phyloP scores from a whole-genome alignment of 1,284 basidiomycete species.

The Rhizoctonia solani region DNA sequence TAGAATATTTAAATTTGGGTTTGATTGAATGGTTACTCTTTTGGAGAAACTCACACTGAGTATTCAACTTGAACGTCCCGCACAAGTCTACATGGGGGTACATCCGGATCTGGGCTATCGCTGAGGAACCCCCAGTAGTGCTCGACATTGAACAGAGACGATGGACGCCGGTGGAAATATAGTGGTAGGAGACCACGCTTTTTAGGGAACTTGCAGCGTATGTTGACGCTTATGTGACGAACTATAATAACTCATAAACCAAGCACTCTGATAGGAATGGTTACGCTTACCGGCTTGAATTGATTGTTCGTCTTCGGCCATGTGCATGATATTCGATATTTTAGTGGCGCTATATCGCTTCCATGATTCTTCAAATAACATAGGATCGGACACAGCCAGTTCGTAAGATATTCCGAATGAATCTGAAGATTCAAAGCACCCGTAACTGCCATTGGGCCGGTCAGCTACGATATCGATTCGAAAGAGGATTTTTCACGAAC shows the following conservation, averaged over 20 bases:
- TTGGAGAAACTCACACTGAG: constrained; percentile 7
- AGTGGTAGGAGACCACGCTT: background rate
- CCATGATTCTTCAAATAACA: constrained; percentile 10
- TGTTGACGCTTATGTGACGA: constrained; percentile 6
- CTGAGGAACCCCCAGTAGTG: constrained; percentile 27
- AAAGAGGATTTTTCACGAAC: background rate
- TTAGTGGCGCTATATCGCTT: background rate
- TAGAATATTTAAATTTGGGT: background rate
- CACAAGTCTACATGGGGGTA: background rate
- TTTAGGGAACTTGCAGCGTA: background rate
- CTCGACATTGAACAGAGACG: constrained; percentile 20
- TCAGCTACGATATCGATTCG: background rate
- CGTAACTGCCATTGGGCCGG: background rate
- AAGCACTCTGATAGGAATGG: background rate
- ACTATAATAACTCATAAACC: constrained; percentile 4
- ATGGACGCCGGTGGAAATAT: constrained; percentile 23
- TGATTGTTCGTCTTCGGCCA: constrained; percentile 8
- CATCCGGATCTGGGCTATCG: constrained; percentile 7
- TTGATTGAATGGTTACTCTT: background rate
- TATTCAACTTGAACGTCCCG: background rate
- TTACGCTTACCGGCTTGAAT: constrained; percentile 5
- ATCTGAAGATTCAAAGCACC: background rate
- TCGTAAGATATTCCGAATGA: constrained; percentile 15
- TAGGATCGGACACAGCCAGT: constrained; percentile 7
- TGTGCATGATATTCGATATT: background rate